Evolutionary conservation across 2,329 filamentous ascomycete genomes (phyloP).

Genomic region (Colletotrichum sojae): DNA sequence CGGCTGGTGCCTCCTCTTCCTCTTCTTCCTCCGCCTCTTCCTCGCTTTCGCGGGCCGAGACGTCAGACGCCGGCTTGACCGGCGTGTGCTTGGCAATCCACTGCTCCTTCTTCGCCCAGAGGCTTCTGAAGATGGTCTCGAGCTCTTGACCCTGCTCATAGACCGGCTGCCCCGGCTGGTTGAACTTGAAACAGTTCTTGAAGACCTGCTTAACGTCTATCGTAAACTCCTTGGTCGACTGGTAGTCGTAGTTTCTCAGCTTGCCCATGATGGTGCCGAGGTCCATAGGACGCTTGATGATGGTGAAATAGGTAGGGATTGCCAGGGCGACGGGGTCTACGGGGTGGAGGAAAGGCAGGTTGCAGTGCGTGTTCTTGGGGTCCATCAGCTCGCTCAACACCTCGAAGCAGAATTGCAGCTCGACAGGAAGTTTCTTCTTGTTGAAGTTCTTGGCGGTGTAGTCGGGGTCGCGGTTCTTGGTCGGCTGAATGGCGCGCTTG

Average conservation of each 20-base stretch:
- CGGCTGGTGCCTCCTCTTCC: constrained; percentile 74
- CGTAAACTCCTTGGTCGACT: constrained; percentile 87
- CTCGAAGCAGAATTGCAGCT: constrained; percentile 91
- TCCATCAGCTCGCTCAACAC: constrained; percentile 84
- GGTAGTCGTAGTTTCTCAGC: constrained; percentile 83
- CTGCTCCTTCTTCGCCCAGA: constrained; percentile 84
- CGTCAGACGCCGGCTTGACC: constrained; percentile 66
- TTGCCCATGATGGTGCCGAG: constrained; percentile 85
- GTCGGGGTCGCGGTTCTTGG: constrained; percentile 91
- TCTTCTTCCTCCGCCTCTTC: constrained; percentile 81
- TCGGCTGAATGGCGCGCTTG: constrained; percentile 93
- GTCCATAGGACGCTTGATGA: constrained; percentile 99
- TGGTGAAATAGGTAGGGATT: constrained; percentile 91
- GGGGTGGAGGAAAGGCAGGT: constrained; percentile 82
- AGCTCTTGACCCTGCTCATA: constrained; percentile 79
- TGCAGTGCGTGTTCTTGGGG: constrained; percentile 76
- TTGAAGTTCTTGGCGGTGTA: constrained; percentile 85
- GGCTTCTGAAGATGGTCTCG: constrained; percentile 79
- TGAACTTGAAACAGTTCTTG: constrained; percentile 93
- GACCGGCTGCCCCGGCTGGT: constrained; percentile 80
- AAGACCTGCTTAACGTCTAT: constrained; percentile 87
- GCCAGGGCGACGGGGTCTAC: constrained; percentile 95
- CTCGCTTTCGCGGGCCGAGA: constrained; percentile 76
- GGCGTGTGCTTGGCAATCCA: constrained; percentile 85
- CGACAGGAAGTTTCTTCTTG: constrained; percentile 91